Conservation (phyloP, 768 basidiomycete species). For the Naematelia encephala region DNA sequence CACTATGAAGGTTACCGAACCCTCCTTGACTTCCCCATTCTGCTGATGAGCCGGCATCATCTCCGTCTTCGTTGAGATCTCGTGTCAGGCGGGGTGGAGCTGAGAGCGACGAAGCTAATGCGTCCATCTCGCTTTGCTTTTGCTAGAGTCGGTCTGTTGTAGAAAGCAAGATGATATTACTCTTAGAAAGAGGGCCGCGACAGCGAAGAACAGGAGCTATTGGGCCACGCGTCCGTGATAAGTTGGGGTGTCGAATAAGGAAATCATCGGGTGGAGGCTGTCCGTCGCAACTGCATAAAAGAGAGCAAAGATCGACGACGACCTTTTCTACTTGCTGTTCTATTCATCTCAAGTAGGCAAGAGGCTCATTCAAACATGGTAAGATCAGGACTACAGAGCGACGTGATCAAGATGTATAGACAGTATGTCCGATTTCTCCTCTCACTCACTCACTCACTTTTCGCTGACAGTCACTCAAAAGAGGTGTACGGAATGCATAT, state of each 20-base stretch:
- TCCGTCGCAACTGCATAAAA: neutral
- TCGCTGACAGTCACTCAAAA: constrained; percentile 16
- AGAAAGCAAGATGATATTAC: too few species aligned
- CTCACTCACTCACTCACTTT: neutral
- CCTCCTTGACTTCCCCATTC: constrained; percentile 35
- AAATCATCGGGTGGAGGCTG: neutral
- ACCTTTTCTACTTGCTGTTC: too few species aligned
- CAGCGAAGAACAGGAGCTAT: neutral
- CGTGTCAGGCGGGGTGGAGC: constrained; percentile 13
- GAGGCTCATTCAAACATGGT: constrained; percentile 21
- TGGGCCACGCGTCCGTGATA: neutral
- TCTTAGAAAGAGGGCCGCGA: neutral
- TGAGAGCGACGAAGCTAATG: constrained; percentile 26
- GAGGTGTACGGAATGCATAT: constrained; percentile 35
- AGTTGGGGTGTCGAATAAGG: neutral
- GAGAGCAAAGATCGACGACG: neutral
- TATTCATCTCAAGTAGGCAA: too few species aligned
- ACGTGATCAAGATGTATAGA: constrained; percentile 48
- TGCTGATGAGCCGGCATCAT: constrained; percentile 19
- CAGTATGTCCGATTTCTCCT: constrained; percentile 30
- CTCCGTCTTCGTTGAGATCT: constrained; percentile 8
- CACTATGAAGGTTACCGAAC: constrained; percentile 42
- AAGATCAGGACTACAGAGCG: constrained; percentile 47
- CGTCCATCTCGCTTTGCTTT: constrained; percentile 29
- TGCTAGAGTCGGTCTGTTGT: neutral